Evolutionary conservation across 441 rosid species (phyloP), one percentile per base, ranked within the genome.

Genomic region (Omphalea diandra): DNA sequence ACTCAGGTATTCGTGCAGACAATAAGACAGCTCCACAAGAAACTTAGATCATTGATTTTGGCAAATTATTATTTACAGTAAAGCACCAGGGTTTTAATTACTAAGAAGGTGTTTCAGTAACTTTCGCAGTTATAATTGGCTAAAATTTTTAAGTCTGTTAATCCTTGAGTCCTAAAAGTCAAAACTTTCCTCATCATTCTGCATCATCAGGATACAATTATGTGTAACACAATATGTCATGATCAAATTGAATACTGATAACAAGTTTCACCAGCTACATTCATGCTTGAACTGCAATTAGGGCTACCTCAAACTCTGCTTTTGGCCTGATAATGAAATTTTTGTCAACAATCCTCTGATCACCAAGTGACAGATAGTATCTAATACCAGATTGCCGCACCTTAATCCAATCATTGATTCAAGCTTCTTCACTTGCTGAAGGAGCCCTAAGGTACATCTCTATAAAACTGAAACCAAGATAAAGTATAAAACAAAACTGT

Each of bases 381-480:
- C 89, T 85, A 75, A 93, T 95, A 83, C 99, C 99, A 89, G 95
- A 84, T 80, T 95, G 99, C 11, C 99, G 97, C 85, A 93, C 94
- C 84, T 95, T 95, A 53, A 95, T 95, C 99, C 99, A 95, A 78
- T 95, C 99, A 80, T 80, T 95, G 74, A 93, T 90, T 46, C 87
- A 80, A 56, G 98, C 99, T 85, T 89, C 99, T 80, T 95, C 98
- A 57, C 84, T 95, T 32, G 99, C 98, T 68, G 92, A 86, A 26
- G 98, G 99, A 46, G 99, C 97, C 80, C 99, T 88, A 59, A 95
- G 98, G 85, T 95, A 95, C 99, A 95, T 95, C 88, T 95, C 99
- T 82, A 95, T 93, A 80, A 86, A 95, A 82, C 99, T 95, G 83
- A 78, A 86, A 82, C 69, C 70, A 84, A 76, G 58, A 78, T 55